Percentiles rank a stretch among this genome's conserved stretches.
Evolutionary conservation across 2,329 filamentous ascomycete species (phyloP).

Genomic region (Phoma herbarum): DNA sequence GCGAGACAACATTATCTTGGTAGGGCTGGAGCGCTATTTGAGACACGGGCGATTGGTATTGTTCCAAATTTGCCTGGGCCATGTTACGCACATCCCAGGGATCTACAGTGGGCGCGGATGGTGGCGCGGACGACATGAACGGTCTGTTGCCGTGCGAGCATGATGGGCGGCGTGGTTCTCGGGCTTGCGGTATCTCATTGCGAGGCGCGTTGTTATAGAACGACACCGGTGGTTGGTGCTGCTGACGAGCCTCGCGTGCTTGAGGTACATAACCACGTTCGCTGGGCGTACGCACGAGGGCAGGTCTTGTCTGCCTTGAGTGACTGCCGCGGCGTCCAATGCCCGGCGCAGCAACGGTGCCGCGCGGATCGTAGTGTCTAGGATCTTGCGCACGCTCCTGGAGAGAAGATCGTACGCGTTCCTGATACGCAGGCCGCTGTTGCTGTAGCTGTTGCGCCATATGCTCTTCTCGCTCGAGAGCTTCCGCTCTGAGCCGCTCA

Average conservation of each 20-base stretch:
- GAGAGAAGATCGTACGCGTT: slow-evolving; percentile 10
- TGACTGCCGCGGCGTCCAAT: slow-evolving; percentile 2
- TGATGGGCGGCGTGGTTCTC: slow-evolving; percentile 4
- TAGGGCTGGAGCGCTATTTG: no score
- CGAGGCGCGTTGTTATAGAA: slow-evolving; percentile 4
- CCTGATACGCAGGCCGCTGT: no score
- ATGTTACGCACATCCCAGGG: slow-evolving; percentile 40
- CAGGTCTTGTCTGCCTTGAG: slow-evolving; percentile 1
- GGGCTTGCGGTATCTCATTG: background rate
- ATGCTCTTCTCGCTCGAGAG: slow-evolving; percentile 37
- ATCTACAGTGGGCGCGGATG: slow-evolving; percentile 8
- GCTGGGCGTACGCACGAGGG: background rate
- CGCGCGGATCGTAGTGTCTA: slow-evolving; percentile 38
- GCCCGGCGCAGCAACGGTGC: no score
- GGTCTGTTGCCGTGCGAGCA: slow-evolving; percentile 18
- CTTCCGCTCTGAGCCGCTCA: slow-evolving; percentile 36
- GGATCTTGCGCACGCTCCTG: slow-evolving; percentile 35
- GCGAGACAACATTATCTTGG: no score
- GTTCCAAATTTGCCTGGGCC: slow-evolving; percentile 24
- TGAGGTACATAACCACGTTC: background rate
- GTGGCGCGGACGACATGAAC: slow-evolving; percentile 14
- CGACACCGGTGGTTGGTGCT: background rate
- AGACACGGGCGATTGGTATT: no score
- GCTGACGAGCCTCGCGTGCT: background rate
- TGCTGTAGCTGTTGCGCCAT: no score